Percentiles rank a stretch among this genome's conserved stretches.
Evolutionary conservation across 805 yeast species (phyloP).

Genomic region (Saturnispora mendoncae): DNA sequence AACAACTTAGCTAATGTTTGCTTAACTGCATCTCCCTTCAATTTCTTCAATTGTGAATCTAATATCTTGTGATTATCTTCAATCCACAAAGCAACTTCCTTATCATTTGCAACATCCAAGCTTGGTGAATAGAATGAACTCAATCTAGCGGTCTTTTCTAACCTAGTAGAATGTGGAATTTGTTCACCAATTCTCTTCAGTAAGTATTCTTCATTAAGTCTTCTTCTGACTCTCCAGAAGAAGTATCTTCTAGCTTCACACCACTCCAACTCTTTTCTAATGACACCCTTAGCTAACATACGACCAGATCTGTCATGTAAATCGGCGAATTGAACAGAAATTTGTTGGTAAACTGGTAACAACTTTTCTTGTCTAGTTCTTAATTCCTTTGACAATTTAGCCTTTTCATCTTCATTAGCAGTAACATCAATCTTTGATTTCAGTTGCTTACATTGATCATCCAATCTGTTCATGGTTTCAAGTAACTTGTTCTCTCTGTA

Average conservation of each 20-base stretch:
- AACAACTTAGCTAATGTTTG: constrained; percentile 53
- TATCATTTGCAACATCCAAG: constrained; percentile 62
- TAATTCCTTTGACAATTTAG: constrained; percentile 55
- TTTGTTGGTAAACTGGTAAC: constrained; percentile 83
- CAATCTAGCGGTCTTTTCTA: constrained; percentile 79
- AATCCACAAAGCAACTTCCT: constrained; percentile 74
- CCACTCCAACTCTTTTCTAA: constrained; percentile 82
- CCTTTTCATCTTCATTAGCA: constrained; percentile 55
- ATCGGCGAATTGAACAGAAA: constrained; percentile 94
- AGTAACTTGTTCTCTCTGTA: constrained; percentile 88
- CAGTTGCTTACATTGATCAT: constrained; percentile 60
- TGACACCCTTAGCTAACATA: constrained; percentile 91
- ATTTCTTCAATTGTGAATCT: constrained; percentile 50
- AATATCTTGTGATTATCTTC: constrained; percentile 65
- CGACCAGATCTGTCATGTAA: constrained; percentile 96
- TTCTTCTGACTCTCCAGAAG: constrained; percentile 98
- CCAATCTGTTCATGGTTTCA: constrained; percentile 88
- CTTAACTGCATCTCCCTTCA: constrained; percentile 60
- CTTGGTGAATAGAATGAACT: constrained; percentile 78
- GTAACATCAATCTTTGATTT: constrained; percentile 47
- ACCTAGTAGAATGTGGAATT: constrained; percentile 49
- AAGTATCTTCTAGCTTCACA: constrained; percentile 83
- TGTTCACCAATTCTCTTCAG: constrained; percentile 63
- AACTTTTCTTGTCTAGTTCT: constrained; percentile 70
- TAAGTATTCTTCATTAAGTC: constrained; percentile 86